Percentiles rank a stretch among this genome's conserved stretches.
Conservation (phyloP, 179 eudicot species). For the Heliamphora pulchella region DNA sequence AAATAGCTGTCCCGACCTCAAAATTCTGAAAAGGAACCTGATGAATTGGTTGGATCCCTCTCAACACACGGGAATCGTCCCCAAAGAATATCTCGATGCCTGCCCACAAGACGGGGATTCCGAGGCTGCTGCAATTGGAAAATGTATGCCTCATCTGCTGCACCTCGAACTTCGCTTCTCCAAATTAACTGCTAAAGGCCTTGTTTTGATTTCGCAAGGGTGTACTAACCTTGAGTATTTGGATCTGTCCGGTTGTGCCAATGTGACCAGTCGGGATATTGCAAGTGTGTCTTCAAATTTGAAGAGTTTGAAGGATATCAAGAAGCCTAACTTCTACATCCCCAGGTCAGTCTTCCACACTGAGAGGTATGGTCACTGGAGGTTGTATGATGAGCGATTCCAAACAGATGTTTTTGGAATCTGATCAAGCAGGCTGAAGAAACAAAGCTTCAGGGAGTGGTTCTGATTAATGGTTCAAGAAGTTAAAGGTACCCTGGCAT, state of each 20-base stretch:
- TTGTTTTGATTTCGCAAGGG: slow-evolving; percentile 54
- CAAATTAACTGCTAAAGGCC: slow-evolving; percentile 67
- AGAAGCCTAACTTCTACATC: slow-evolving; percentile 76
- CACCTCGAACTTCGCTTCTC: slow-evolving; percentile 73
- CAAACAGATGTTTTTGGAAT: slow-evolving; percentile 83
- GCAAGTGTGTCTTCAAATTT: slow-evolving; percentile 33
- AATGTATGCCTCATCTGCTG: slow-evolving; percentile 53
- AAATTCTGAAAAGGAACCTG: slow-evolving; percentile 55
- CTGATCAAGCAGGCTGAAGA: slow-evolving; percentile 21
- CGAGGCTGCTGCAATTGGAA: slow-evolving; percentile 75
- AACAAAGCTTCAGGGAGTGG: background rate
- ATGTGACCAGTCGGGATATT: slow-evolving; percentile 70
- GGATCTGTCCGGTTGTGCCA: slow-evolving; percentile 73
- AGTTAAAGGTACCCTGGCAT: too few relatives aligned
- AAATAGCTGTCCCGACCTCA: slow-evolving; percentile 44
- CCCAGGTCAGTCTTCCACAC: slow-evolving; percentile 65
- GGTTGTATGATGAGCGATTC: slow-evolving; percentile 81
- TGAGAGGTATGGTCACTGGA: slow-evolving; percentile 90
- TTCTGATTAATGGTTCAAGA: background rate
- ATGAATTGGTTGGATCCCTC: slow-evolving; percentile 84
- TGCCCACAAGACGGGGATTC: slow-evolving; percentile 78
- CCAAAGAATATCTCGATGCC: slow-evolving; percentile 54
- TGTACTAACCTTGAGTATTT: slow-evolving; percentile 54
- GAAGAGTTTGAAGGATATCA: slow-evolving; percentile 54
- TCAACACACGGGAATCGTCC: slow-evolving; percentile 63